These are phyloP conservation scores for Mycena vitilis DNA, from an alignment of 768 basidiomycete species.

Conservation along the genomic window DNA sequence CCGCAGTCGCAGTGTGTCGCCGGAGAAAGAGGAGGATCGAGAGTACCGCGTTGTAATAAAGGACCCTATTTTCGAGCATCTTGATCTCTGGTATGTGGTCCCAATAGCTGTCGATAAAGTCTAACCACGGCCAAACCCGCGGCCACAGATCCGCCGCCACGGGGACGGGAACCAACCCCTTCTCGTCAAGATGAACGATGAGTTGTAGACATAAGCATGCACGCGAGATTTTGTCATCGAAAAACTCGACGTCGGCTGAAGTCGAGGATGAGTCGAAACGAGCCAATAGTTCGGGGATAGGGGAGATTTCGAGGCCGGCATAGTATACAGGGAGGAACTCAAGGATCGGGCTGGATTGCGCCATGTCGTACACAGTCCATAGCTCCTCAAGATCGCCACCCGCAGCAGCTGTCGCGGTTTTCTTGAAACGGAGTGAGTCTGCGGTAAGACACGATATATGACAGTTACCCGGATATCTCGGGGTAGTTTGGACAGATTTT, in stretches of 20 bases:
- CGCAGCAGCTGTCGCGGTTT: neutral
- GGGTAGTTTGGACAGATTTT: neutral
- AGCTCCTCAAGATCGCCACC: neutral
- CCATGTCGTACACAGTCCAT: neutral
- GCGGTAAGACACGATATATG: neutral
- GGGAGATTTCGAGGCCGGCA: neutral
- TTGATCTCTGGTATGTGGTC: neutral
- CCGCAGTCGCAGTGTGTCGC: neutral
- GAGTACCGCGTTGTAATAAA: neutral
- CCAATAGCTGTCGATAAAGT: conserved; percentile 9
- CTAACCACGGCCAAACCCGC: conserved; percentile 8
- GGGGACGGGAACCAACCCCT: neutral
- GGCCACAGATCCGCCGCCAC: conserved; percentile 1
- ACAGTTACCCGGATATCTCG: neutral
- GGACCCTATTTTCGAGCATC: neutral
- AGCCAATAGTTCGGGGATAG: neutral
- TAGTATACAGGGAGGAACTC: conserved; percentile 5
- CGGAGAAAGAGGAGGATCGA: neutral
- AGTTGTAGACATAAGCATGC: neutral
- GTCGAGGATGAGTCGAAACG: conserved; percentile 1
- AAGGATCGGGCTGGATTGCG: neutral
- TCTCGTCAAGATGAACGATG: neutral
- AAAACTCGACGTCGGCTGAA: neutral
- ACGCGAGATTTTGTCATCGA: neutral
- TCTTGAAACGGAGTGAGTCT: neutral